Evolutionary conservation across 257 asterid genomes (phyloP).

Genomic region (Solanum lycopersicoides): DNA sequence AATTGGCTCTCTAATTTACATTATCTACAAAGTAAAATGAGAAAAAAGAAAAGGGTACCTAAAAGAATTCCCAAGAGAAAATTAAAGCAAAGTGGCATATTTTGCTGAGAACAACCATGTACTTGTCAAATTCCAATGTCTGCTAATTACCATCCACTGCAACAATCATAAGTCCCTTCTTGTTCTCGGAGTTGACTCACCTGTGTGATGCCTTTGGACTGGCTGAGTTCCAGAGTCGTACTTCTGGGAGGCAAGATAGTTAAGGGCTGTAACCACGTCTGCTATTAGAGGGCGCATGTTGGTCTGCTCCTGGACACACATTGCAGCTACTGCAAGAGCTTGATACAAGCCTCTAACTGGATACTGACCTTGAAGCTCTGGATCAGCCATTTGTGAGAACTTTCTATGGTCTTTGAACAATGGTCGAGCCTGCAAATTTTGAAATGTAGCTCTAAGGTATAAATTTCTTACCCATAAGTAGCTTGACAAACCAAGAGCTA

Average conservation of each 20-base stretch:
- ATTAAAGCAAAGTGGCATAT: background rate
- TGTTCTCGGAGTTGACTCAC: conserved; percentile 41
- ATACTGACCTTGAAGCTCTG: conserved; percentile 41
- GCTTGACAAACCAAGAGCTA: background rate
- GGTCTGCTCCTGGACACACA: conserved; percentile 58
- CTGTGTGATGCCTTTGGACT: conserved; percentile 30
- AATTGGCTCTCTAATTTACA: background rate
- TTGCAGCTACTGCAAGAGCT: conserved; percentile 54
- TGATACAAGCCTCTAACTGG: conserved; percentile 39
- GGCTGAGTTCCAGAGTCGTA: conserved; percentile 40
- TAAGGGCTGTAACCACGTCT: conserved; percentile 55
- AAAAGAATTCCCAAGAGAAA: background rate
- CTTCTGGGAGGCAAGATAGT: conserved; percentile 53
- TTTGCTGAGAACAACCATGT: background rate
- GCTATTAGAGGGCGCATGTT: conserved; percentile 59
- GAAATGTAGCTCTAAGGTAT: background rate
- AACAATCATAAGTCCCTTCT: conserved; percentile 22
- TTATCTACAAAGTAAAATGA: background rate
- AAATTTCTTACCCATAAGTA: background rate
- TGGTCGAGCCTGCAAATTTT: conserved; percentile 36
- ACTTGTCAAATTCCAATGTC: background rate
- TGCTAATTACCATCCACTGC: background rate
- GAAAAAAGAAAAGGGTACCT: background rate
- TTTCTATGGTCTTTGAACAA: conserved; percentile 45
- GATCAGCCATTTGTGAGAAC: conserved; percentile 51